Percentiles rank a stretch among this genome's conserved stretches.
Evolutionary conservation across 2,329 filamentous ascomycete genomes (phyloP).

Genomic region (Colletotrichum sp.): DNA sequence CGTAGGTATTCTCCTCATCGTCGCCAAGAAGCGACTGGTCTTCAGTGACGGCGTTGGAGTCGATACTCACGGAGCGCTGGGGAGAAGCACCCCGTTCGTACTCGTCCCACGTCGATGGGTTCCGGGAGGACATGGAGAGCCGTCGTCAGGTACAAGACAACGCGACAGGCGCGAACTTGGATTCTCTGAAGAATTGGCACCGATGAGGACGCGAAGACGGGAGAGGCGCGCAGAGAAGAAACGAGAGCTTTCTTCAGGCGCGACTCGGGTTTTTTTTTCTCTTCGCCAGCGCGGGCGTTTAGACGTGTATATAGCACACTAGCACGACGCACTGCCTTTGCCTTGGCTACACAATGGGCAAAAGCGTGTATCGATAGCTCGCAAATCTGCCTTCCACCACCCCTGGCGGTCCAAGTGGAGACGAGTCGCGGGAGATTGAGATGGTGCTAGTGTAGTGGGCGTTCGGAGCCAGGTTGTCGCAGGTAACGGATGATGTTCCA

Average conservation of each 20-base stretch:
- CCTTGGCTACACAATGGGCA: neutral
- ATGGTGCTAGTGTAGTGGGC: constrained; percentile 16
- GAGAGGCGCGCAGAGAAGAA: neutral
- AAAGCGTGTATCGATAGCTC: constrained; percentile 10
- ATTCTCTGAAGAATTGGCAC: neutral
- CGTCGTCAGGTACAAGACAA: neutral
- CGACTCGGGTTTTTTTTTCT: neutral
- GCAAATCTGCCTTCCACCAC: constrained; percentile 7
- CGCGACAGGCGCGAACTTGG: neutral
- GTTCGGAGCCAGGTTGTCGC: constrained; percentile 14
- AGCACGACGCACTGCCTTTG: neutral
- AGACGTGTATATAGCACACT: constrained; percentile 8
- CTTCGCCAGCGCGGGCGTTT: constrained; percentile 1
- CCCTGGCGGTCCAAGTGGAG: constrained; percentile 11
- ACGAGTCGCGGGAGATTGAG: constrained; percentile 18
- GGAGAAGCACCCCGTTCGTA: constrained; percentile 49
- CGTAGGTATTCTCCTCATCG: constrained; percentile 36
- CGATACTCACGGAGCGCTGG: constrained; percentile 42
- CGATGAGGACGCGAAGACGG: neutral
- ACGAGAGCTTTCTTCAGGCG: neutral
- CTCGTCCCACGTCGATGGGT: constrained; percentile 51
- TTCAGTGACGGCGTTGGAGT: constrained; percentile 47
- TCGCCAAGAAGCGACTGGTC: constrained; percentile 51
- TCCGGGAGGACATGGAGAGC: constrained; percentile 29
- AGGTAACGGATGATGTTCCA: constrained; percentile 8